Percentiles rank a stretch among this genome's conserved stretches.
Evolutionary conservation across 2,329 filamentous ascomycete genomes (phyloP).

Genomic region (Epichloe brachyelytri): DNA sequence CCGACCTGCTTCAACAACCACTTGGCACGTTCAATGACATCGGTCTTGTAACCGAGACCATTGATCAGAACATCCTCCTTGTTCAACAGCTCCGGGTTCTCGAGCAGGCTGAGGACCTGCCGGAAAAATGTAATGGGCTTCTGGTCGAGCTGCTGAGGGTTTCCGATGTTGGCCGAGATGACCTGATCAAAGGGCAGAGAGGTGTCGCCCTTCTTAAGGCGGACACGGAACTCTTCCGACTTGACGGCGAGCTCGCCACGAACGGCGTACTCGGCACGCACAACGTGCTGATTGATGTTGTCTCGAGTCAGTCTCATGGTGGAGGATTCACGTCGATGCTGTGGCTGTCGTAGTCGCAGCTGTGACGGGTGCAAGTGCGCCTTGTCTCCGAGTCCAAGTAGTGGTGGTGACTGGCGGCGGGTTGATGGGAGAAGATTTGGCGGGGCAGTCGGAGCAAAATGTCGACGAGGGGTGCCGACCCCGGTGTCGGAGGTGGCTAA

Average conservation of each 20-base stretch:
- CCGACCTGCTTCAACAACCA: slow-evolving; percentile 71
- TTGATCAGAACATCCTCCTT: slow-evolving; percentile 68
- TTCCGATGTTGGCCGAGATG: slow-evolving; percentile 97
- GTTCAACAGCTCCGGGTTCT: slow-evolving; percentile 77
- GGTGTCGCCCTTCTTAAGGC: slow-evolving; percentile 46
- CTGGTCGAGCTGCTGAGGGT: slow-evolving; percentile 97
- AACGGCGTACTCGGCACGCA: slow-evolving; percentile 86
- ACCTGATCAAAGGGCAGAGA: slow-evolving; percentile 74
- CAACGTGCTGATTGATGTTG: slow-evolving; percentile 88
- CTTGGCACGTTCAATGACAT: slow-evolving; percentile 75
- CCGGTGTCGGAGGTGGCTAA: neutral
- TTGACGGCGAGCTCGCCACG: slow-evolving; percentile 89
- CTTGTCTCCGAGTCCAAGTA: neutral
- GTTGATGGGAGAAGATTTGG: slow-evolving; percentile 4
- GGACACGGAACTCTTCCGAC: slow-evolving; percentile 78
- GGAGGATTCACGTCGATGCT: slow-evolving; percentile 19
- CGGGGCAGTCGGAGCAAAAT: slow-evolving; percentile 5
- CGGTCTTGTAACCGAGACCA: slow-evolving; percentile 72
- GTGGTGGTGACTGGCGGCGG: neutral
- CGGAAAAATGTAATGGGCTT: slow-evolving; percentile 99
- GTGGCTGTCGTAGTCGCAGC: slow-evolving; percentile 11
- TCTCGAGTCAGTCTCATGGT: slow-evolving; percentile 51
- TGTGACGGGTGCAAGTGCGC: slow-evolving; percentile 1
- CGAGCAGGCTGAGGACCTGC: slow-evolving; percentile 83
- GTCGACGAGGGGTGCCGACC: neutral